Conservation (phyloP, 129 eudicot genomes). For the Pittosporum tobira region DNA sequence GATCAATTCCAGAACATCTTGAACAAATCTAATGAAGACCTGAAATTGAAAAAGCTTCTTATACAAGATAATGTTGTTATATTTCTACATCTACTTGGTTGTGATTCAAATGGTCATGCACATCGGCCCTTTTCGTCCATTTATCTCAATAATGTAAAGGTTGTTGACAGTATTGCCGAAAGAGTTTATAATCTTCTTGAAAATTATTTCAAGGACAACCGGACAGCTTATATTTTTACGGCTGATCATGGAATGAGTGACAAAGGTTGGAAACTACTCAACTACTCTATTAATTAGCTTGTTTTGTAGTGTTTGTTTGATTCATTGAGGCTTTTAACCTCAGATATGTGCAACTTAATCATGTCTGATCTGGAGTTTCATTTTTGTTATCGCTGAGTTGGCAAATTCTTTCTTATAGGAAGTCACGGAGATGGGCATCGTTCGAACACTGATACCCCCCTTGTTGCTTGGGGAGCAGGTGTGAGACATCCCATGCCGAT, state of each 20-base stretch:
- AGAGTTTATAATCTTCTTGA: conserved; percentile 81
- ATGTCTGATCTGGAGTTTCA: conserved; percentile 1
- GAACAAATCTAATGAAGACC: conserved; percentile 71
- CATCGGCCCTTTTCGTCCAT: conserved; percentile 91
- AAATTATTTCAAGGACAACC: conserved; percentile 72
- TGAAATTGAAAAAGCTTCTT: conserved; percentile 49
- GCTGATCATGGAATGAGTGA: conserved; percentile 99
- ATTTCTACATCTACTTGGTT: conserved; percentile 92
- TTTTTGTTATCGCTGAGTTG: conserved; percentile 4
- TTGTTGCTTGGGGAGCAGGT: conserved; percentile 99
- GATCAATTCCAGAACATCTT: conserved; percentile 88
- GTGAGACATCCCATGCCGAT: conserved; percentile 52
- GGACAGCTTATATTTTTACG: conserved; percentile 83
- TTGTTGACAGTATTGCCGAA: conserved; percentile 89
- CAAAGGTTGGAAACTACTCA: conserved; percentile 50
- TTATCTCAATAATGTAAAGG: conserved; percentile 95
- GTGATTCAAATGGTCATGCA: conserved; percentile 99
- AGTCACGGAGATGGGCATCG: conserved; percentile 99
- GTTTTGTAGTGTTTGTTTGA: background rate
- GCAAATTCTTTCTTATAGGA: conserved; percentile 34
- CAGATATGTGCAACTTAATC: conserved; percentile 1
- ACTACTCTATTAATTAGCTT: background rate
- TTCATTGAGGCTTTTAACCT: background rate
- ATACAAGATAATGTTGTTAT: conserved; percentile 69
- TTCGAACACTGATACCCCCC: conserved; percentile 91